Conservation (phyloP, 495 filamentous ascomycete genomes). For the Amphirosellinia nigrospora region DNA sequence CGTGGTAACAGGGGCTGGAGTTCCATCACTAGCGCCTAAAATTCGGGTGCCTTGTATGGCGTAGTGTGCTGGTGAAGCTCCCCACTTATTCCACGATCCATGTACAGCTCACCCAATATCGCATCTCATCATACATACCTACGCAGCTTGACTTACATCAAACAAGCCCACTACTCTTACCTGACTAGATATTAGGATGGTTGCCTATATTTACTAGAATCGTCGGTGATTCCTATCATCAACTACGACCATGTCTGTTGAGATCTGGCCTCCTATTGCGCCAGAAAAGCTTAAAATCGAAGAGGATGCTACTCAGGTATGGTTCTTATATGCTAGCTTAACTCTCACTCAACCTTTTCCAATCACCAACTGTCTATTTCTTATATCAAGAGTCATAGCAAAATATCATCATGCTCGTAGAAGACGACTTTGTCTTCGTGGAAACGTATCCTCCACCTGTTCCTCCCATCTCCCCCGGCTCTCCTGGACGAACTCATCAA, state of each 20-base stretch:
- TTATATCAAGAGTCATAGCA: not conserved
- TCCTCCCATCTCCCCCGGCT: slow-evolving; percentile 19
- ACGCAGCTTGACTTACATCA: slow-evolving; percentile 1
- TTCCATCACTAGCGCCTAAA: not conserved
- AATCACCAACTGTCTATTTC: not conserved
- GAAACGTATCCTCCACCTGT: slow-evolving; percentile 25
- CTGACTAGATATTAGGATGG: not conserved
- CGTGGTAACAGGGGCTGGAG: not conserved
- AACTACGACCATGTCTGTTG: slow-evolving; percentile 67
- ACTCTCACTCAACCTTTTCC: not conserved
- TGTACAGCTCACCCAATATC: not conserved
- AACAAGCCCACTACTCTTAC: not conserved
- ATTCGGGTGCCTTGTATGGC: not conserved
- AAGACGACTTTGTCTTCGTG: slow-evolving; percentile 46
- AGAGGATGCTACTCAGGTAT: slow-evolving; percentile 71
- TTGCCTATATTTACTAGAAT: slow-evolving; percentile 22
- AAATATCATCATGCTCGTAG: slow-evolving; percentile 31
- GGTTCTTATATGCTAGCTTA: slow-evolving; percentile 27
- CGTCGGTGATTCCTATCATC: slow-evolving; percentile 23
- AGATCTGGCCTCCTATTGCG: slow-evolving; percentile 76
- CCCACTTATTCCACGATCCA: not conserved
- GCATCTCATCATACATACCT: slow-evolving; percentile 7
- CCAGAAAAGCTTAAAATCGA: slow-evolving; percentile 67
- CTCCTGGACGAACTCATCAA: slow-evolving; percentile 28
- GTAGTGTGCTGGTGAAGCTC: slow-evolving; percentile 2